Base-by-base conservation (phyloP, 129 eudicot species). In the Artemisia tridentata region DNA sequence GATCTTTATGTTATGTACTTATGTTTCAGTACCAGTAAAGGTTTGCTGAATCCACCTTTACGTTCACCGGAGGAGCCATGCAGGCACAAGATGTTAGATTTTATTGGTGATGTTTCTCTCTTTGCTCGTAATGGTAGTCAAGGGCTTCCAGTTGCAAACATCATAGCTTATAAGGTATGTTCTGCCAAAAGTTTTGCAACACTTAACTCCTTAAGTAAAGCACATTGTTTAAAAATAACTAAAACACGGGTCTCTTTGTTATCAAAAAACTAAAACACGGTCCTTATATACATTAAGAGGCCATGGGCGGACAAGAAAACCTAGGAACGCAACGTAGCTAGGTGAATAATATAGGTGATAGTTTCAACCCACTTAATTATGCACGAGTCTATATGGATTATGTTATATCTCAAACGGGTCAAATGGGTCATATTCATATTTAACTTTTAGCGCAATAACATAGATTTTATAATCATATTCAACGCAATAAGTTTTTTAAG, bases 21-120 rank as follows among this genome's bases (percentile, higher is more conserved):
- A 23, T 67, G 75, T 45, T 20, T 46, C 84, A 90, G 99, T 75
- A 74, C 71, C 48, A 74, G 67, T 75, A 71, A 79, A 81, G 99
- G 96, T 49, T 90, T 90, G 91, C 67, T 90, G 76, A 95, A 95
- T 81, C 95, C 93, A 55, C 91, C 96, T 21, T 63, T 90, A 70
- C 91, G 86, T 56, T 95, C 84, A 68, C 77, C 73, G 4, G 85
- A 95, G 43, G 97, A 95, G 77, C 91, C 97, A 18, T 90, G 97
- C 64, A 85, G 93, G 64, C 99, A 95, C 81, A 95, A 95, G 80
- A 85, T 95, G 45, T 80, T 95, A 53, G 99, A 95, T 84, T 85
- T 95, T 69, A 90, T 95, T 20, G 99, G 99, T 5, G 99, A 95
- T 68, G 64, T 90, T 69, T 90, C 99, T 34, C 85, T 90, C 77